These are phyloP conservation scores for Penicillium argentinense DNA, from an alignment of 495 filamentous ascomycete genomes.

Conservation along the genomic window DNA sequence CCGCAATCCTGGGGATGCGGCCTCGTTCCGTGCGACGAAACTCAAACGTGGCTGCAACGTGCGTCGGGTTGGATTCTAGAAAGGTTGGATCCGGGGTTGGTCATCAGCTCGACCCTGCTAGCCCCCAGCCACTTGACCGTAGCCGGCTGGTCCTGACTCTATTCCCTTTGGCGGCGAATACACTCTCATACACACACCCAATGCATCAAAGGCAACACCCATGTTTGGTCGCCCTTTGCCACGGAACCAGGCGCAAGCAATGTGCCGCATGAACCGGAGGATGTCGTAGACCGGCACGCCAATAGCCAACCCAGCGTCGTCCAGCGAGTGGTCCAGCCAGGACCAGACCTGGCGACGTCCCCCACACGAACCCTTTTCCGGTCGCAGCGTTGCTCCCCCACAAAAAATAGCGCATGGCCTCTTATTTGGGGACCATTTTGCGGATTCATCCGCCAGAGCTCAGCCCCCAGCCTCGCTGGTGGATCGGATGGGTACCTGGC, in stretches of 20 bases:
- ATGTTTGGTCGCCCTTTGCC: background rate
- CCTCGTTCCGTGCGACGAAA: constrained; percentile 24
- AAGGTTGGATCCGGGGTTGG: constrained; percentile 9
- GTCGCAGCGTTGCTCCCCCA: constrained; percentile 19
- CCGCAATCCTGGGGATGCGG: constrained; percentile 3
- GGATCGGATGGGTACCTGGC: constrained; percentile 25
- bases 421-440: constrained; percentile 12
- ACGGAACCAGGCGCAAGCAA: constrained; percentile 5
- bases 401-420: constrained; percentile 34
- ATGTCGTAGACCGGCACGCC: background rate
- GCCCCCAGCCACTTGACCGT: too few relatives aligned
- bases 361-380: constrained; percentile 28
- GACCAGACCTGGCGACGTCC: constrained; percentile 9
- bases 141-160: background rate
- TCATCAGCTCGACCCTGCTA: background rate
- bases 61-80: constrained; percentile 23
- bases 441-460: constrained; percentile 17
- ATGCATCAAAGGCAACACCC: too few relatives aligned
- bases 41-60: constrained; percentile 30
- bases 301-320: too few relatives aligned
- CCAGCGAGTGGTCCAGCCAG: too few relatives aligned
- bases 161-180: too few relatives aligned
- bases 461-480: constrained; percentile 21
- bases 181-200: too few relatives aligned
- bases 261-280: constrained; percentile 11